Base-by-base conservation (phyloP, 371 early-diverging fungal species). In the Sporodiniella umbellata region DNA sequence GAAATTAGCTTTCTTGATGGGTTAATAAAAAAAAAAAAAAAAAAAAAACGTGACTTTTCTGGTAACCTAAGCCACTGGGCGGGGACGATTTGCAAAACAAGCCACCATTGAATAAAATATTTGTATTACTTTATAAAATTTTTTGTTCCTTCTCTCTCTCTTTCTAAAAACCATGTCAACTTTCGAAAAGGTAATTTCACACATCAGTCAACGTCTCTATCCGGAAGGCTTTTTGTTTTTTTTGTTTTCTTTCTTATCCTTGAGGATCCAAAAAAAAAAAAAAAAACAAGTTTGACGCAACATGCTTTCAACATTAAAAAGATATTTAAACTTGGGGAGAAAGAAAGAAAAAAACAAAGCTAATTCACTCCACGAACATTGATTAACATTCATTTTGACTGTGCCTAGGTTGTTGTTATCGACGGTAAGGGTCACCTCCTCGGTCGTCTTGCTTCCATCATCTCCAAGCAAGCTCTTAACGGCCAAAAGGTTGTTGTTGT, bases 361-460 rank as follows among this genome's bases (percentile, higher is more conserved):
- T 8, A n/a, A n/a, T n/a, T 14, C 15, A 45, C 26, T 12, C 10
- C 31, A 10, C 33, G 42, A 23, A 50, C 31, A 31, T 10, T 12
- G 7, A 10, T 31, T 31, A 8, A 10, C 10, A 31, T 1, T 48
- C 45, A 18, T 28, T 38, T 54, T 40, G 26, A 19, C 25, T 30
- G 7, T 28, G 8, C 30, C 19, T 21, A 44, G 45, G 26, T 26
- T 26, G 26, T 99, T 80, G 92, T 99, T 75, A 94, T 99, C 80
- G 99, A 99, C 86, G 99, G 86, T 74, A 98, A 97, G 83, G 99
- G 93, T 66, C 99, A 99, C 81, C 86, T 99, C 56, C 83, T 95
- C 67, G 99, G 99, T 72, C 99, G 99, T 73, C 87, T 99, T 54
- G 95, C 99, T 62, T 89, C 99, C 55, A 92, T 93, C 66, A 89